phyloP scores from a whole-genome alignment of 169 alveolate genomes.

The Cyclospora cayetanensis region DNA sequence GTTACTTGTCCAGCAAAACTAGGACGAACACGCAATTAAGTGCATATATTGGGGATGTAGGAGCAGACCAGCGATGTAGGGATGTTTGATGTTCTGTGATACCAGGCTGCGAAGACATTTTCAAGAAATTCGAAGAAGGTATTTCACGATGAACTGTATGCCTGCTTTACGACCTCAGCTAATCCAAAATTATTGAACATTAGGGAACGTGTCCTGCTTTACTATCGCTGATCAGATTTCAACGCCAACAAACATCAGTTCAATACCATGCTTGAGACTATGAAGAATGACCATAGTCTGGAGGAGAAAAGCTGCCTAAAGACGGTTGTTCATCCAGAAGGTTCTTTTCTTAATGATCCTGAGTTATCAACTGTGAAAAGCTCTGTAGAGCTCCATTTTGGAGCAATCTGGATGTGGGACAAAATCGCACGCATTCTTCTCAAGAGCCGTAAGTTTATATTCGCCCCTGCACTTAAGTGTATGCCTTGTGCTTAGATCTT shows the following conservation, averaged over 20 bases:
- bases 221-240: not conserved
- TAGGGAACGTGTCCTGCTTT: not conserved
- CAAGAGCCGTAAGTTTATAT: conserved; percentile 12
- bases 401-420: conserved; percentile 57
- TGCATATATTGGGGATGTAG: not conserved
- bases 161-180: not conserved
- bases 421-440: conserved; percentile 33
- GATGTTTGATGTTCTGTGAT: not conserved
- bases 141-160: not conserved
- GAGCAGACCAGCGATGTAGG: not conserved
- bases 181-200: not conserved
- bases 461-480: too few relatives aligned
- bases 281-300: not conserved
- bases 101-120: conserved; percentile 8
- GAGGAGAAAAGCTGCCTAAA: conserved; percentile 1
- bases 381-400: conserved; percentile 24
- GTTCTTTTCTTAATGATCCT: not conserved
- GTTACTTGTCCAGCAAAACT: not conserved
- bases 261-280: not conserved
- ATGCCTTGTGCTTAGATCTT: not conserved
- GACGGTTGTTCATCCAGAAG: not conserved
- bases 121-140: not conserved
- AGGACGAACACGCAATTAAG: not conserved
- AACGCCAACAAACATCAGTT: not conserved
- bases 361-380: not conserved